A percentile compares a stretch with the other conserved stretches of the same genome.
phyloP scores from a whole-genome alignment of 2,329 filamentous ascomycete species.

The Aspergillus texensis region DNA sequence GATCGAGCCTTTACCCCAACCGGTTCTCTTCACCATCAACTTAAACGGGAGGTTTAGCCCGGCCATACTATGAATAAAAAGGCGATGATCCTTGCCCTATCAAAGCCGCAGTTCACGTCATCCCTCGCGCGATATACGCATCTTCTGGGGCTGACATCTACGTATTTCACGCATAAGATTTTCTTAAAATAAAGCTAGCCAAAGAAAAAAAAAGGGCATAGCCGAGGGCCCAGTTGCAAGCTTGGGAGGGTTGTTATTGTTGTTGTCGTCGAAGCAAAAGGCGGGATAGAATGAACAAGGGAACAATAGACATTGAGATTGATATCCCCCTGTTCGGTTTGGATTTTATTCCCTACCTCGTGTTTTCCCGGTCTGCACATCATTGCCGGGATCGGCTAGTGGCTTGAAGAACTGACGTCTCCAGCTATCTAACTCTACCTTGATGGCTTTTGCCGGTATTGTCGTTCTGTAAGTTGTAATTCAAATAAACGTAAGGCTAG shows the following conservation, averaged over 20 bases:
- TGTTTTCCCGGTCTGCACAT: background rate
- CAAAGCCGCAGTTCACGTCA: background rate
- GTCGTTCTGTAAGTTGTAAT: background rate
- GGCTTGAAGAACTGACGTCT: slow-evolving; percentile 2
- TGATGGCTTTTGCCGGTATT: background rate
- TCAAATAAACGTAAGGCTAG: background rate
- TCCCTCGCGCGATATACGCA: background rate
- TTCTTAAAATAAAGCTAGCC: background rate
- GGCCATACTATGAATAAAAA: background rate
- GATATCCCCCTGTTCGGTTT: background rate
- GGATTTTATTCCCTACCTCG: background rate
- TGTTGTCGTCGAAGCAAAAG: background rate
- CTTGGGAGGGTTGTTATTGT: no score
- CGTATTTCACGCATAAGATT: background rate
- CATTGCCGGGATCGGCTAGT: background rate
- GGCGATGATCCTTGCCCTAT: background rate
- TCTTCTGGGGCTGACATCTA: background rate
- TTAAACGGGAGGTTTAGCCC: background rate
- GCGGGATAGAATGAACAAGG: background rate
- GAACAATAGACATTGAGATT: background rate
- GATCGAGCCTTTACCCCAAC: slow-evolving; percentile 5
- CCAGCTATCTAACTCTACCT: background rate
- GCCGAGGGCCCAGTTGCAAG: no score
- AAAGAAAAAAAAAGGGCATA: background rate
- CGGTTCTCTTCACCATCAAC: background rate